Conservation (phyloP, 2,329 filamentous ascomycete species). For the Arthrinium puccinioides region DNA sequence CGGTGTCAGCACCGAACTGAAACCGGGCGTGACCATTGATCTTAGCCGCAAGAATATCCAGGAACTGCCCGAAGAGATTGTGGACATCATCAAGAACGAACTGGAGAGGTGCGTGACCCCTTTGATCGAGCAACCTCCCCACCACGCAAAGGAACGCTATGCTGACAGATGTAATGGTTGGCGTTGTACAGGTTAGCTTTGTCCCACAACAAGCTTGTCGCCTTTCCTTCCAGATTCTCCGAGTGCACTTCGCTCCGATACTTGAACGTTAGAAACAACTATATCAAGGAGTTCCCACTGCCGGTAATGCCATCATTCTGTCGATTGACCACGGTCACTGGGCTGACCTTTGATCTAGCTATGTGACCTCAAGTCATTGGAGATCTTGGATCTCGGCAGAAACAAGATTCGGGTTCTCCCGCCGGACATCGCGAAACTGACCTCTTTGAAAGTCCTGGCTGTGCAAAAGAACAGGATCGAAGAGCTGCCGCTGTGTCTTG, state of each 20-base stretch:
- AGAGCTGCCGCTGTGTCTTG: constrained; percentile 74
- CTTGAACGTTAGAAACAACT: constrained; percentile 72
- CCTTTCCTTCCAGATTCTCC: constrained; percentile 63
- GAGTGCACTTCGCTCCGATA: constrained; percentile 75
- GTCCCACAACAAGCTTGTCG: constrained; percentile 69
- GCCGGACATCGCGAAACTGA: constrained; percentile 70
- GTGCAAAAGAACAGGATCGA: constrained; percentile 82
- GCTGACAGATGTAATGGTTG: constrained; percentile 41
- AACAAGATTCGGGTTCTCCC: constrained; percentile 78
- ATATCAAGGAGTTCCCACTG: constrained; percentile 56
- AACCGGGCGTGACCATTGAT: constrained; percentile 71
- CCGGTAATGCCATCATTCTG: too few species aligned
- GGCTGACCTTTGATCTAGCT: constrained; percentile 47
- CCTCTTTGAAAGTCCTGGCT: constrained; percentile 82
- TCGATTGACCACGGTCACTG: constrained; percentile 15
- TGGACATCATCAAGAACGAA: constrained; percentile 67
- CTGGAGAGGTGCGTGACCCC: constrained; percentile 54
- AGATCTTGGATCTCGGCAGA: constrained; percentile 86
- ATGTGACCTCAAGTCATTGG: constrained; percentile 76
- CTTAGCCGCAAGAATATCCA: constrained; percentile 69
- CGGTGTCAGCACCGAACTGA: constrained; percentile 51
- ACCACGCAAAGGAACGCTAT: too few species aligned
- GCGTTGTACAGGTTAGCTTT: constrained; percentile 64
- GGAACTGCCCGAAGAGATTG: constrained; percentile 63
- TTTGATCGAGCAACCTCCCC: too few species aligned